Evolutionary conservation across 2,329 filamentous ascomycete genomes (phyloP).

Genomic region (Aspergillus brasiliensis): DNA sequence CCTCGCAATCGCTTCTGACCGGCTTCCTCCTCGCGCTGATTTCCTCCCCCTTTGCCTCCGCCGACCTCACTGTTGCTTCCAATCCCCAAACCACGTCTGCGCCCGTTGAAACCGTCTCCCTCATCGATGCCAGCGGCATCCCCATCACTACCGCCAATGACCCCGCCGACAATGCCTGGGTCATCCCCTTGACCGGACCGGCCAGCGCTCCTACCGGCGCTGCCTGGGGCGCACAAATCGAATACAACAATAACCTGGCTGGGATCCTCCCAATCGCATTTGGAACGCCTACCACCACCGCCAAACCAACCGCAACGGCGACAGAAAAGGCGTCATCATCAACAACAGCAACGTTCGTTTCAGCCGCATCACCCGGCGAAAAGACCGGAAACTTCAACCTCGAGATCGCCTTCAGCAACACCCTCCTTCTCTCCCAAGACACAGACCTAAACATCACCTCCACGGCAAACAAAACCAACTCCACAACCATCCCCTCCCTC

Average conservation of each 20-base stretch:
- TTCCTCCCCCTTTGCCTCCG: not conserved
- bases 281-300: not conserved
- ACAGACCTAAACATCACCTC: not conserved
- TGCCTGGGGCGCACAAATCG: not conserved
- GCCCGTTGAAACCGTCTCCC: constrained; percentile 2
- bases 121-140: constrained; percentile 3
- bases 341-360: not conserved
- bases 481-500: not conserved
- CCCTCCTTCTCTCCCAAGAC: constrained; percentile 1
- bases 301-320: not conserved
- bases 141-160: constrained; percentile 4
- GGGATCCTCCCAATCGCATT: constrained; percentile 3
- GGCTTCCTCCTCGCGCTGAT: not conserved
- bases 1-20: not conserved
- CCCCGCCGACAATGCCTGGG: constrained; percentile 2
- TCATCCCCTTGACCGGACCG: not conserved
- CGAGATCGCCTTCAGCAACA: not conserved
- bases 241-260: not conserved
- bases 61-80: not conserved
- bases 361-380: not conserved
- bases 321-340: not conserved
- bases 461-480: not conserved
- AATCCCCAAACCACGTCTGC: not conserved
- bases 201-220: constrained; percentile 2
- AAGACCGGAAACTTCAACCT: not conserved